Conservation (phyloP, 1,284 basidiomycete genomes). For the Sporisorium graminicola region DNA sequence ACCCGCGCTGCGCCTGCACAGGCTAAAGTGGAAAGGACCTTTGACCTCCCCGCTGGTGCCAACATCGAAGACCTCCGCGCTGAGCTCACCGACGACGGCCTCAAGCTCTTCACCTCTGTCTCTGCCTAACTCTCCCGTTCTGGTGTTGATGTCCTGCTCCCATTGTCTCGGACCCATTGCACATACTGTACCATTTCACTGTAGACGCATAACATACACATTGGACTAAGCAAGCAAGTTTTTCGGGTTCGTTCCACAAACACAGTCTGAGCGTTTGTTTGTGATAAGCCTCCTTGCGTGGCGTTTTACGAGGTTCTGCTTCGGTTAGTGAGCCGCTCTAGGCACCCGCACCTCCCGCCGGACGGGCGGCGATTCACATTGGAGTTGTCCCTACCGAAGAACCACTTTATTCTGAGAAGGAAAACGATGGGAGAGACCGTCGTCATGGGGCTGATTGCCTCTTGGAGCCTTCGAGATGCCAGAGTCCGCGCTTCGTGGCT, state of each 20-base stretch:
- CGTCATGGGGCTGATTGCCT: too few relatives aligned
- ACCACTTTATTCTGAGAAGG: not conserved
- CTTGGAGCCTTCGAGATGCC: not conserved
- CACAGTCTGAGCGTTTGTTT: not conserved
- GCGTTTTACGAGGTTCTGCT: not conserved
- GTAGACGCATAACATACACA: slow-evolving; percentile 1
- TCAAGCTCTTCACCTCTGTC: slow-evolving; percentile 50
- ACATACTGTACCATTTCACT: slow-evolving; percentile 8
- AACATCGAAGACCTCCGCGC: slow-evolving; percentile 42
- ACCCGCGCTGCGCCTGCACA: slow-evolving; percentile 13
- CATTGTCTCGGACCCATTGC: not conserved
- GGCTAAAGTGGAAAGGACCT: slow-evolving; percentile 31
- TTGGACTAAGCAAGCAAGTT: not conserved
- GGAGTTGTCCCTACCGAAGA: not conserved
- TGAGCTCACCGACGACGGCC: slow-evolving; percentile 43
- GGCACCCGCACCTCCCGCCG: slow-evolving; percentile 7
- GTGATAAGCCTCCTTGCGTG: not conserved
- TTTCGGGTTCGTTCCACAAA: not conserved
- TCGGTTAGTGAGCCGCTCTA: not conserved
- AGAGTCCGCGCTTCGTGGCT: not conserved
- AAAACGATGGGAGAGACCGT: too few relatives aligned
- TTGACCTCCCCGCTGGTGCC: slow-evolving; percentile 40
- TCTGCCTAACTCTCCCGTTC: slow-evolving; percentile 10
- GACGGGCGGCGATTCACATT: not conserved
- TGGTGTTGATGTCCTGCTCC: slow-evolving; percentile 1